phyloP scores from a whole-genome alignment of 257 asterid genomes.

The Paulownia fortunei region DNA sequence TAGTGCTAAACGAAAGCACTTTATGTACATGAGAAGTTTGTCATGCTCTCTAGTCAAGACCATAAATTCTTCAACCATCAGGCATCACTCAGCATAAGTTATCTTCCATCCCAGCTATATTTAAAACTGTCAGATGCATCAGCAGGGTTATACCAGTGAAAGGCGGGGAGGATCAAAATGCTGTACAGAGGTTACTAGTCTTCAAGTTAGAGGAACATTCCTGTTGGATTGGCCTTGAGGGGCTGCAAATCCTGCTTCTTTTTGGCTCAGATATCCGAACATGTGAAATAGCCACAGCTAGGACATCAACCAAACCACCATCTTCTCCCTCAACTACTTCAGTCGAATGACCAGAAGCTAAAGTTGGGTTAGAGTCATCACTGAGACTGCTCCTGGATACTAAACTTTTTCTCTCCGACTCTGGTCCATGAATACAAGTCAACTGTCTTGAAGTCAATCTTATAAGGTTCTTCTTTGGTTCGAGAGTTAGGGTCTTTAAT shows the following conservation, averaged over 20 bases:
- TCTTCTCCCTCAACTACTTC: conserved; percentile 49
- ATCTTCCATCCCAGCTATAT: conserved; percentile 31
- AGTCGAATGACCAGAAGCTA: conserved; percentile 36
- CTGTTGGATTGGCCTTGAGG: conserved; percentile 52
- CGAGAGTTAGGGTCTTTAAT: conserved; percentile 30
- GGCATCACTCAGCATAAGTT: conserved; percentile 25
- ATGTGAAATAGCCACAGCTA: conserved; percentile 72
- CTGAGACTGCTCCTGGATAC: conserved; percentile 41
- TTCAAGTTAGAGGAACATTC: conserved; percentile 77
- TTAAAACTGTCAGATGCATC: conserved; percentile 37
- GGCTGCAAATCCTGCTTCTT: conserved; percentile 77
- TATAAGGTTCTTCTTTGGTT: conserved; percentile 40
- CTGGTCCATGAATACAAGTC: conserved; percentile 44
- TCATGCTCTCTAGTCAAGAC: conserved; percentile 13
- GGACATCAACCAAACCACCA: conserved; percentile 60
- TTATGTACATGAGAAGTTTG: conserved; percentile 43
- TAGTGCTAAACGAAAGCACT: neutral
- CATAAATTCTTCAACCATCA: conserved; percentile 22
- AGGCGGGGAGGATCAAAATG: conserved; percentile 53
- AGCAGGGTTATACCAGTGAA: conserved; percentile 18
- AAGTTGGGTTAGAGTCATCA: conserved; percentile 54
- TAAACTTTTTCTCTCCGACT: conserved; percentile 61
- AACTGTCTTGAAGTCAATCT: conserved; percentile 51
- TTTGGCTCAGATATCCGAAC: conserved; percentile 80
- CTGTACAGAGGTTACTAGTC: conserved; percentile 77